A percentile compares a stretch with the other conserved stretches of the same genome.
Conservation (phyloP, 495 filamentous ascomycete species). For the Penicillium herquei region DNA sequence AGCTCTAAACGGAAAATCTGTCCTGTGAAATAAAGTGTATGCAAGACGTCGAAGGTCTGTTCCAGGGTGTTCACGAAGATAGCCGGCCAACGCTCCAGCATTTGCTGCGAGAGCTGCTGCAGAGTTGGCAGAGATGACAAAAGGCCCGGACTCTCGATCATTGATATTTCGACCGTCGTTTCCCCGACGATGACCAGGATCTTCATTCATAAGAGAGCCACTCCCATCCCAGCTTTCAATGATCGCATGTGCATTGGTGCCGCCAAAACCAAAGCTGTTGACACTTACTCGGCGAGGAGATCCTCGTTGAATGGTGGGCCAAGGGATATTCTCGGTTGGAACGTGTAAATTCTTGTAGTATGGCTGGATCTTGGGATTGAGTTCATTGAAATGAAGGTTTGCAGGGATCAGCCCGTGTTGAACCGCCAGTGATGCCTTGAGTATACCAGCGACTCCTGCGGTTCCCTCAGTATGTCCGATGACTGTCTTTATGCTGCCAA, state of each 20-base stretch:
- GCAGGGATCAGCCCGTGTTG: conserved; percentile 47
- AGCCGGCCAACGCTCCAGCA: not conserved
- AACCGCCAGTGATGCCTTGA: conserved; percentile 53
- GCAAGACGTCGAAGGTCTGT: not conserved
- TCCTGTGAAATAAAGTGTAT: too few species aligned
- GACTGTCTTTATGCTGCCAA: not conserved
- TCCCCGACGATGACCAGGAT: too few species aligned
- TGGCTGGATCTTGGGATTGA: conserved; percentile 44
- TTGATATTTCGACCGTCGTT: too few species aligned
- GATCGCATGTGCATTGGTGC: conserved; percentile 39
- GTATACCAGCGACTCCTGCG: conserved; percentile 55
- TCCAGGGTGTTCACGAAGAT: not conserved
- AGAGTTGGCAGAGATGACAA: not conserved
- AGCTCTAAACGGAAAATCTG: too few species aligned
- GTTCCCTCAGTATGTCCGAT: conserved; percentile 44
- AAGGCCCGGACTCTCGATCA: too few species aligned
- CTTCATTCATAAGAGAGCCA: too few species aligned
- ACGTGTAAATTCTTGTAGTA: conserved; percentile 42
- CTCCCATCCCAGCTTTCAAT: conserved; percentile 28
- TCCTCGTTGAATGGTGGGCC: not conserved
- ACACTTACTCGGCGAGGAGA: conserved; percentile 31
- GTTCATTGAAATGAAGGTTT: conserved; percentile 48
- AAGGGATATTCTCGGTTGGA: conserved; percentile 27
- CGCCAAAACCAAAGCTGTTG: conserved; percentile 42
- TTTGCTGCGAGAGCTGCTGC: not conserved